Evolutionary conservation across 2,329 filamentous ascomycete genomes (phyloP).

Genomic region (Fusarium sp.): DNA sequence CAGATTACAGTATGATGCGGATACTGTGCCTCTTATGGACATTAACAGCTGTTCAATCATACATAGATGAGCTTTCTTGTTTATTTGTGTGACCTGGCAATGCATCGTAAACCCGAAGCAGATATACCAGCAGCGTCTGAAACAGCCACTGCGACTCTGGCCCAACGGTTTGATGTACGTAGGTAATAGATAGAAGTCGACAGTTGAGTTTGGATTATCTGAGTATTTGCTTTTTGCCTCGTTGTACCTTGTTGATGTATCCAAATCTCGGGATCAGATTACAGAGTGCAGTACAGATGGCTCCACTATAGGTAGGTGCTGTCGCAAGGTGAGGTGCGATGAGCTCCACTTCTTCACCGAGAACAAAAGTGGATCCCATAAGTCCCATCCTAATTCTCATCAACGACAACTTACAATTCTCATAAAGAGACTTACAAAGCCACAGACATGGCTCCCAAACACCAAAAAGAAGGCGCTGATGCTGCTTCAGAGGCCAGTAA

Average conservation of each 20-base stretch:
- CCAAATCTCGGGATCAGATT: conserved; percentile 6
- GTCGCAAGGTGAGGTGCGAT: neutral
- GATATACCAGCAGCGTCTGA: conserved; percentile 13
- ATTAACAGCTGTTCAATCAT: conserved; percentile 2
- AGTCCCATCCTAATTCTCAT: conserved; percentile 34
- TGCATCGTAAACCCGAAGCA: conserved; percentile 31
- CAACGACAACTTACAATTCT: conserved; percentile 29
- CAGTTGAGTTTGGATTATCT: neutral
- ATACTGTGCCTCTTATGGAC: neutral
- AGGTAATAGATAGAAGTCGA: neutral
- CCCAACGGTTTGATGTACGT: neutral
- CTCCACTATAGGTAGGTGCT: conserved; percentile 13
- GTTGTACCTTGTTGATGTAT: neutral
- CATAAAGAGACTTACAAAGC: conserved; percentile 28
- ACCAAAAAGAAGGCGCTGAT: conserved; percentile 46
- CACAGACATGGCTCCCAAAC: conserved; percentile 50
- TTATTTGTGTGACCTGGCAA: conserved; percentile 38
- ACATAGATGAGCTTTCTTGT: neutral
- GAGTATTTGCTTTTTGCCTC: neutral
- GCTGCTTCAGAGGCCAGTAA: conserved; percentile 60
- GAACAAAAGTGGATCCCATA: conserved; percentile 22
- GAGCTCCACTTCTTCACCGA: conserved; percentile 30
- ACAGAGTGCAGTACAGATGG: neutral
- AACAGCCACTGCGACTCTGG: neutral
- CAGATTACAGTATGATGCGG: neutral